Percentiles rank a stretch among this genome's conserved stretches.
These are phyloP conservation scores for Trypanosoma rangeli DNA, from an alignment of 208 protist species.

Conservation along the genomic window DNA sequence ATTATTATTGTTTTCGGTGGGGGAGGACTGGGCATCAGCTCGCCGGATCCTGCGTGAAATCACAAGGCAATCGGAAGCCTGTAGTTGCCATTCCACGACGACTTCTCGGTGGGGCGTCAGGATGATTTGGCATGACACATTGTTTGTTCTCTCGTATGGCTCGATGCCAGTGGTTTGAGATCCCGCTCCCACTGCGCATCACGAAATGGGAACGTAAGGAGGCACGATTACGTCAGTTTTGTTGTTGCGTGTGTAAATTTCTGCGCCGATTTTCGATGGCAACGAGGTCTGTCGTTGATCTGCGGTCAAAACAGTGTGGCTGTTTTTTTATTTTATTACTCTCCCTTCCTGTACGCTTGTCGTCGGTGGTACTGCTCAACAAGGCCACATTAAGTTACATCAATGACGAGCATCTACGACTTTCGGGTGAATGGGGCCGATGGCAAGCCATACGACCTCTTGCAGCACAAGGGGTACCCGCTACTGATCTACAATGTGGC, in stretches of 20 bases:
- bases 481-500: slow-evolving; percentile 94
- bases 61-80: background rate
- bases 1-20: too few relatives aligned
- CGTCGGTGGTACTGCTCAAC: background rate
- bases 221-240: background rate
- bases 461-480: slow-evolving; percentile 85
- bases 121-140: background rate
- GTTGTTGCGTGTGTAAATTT: background rate
- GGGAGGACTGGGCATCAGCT: background rate
- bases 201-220: background rate
- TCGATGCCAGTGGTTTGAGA: slow-evolving; percentile 12
- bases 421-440: slow-evolving; percentile 68
- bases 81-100: background rate
- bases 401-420: slow-evolving; percentile 56
- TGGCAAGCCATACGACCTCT: slow-evolving; percentile 82
- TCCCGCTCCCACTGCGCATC: slow-evolving; percentile 8
- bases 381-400: background rate
- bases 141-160: slow-evolving; percentile 6
- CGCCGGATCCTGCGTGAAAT: background rate
- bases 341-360: background rate
- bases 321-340: background rate
- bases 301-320: background rate
- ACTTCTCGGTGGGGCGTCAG: background rate
- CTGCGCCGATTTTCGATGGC: background rate
- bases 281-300: background rate